Conservation (phyloP, 2,329 filamentous ascomycete genomes). For the Clarireedia homoeocarpa region DNA sequence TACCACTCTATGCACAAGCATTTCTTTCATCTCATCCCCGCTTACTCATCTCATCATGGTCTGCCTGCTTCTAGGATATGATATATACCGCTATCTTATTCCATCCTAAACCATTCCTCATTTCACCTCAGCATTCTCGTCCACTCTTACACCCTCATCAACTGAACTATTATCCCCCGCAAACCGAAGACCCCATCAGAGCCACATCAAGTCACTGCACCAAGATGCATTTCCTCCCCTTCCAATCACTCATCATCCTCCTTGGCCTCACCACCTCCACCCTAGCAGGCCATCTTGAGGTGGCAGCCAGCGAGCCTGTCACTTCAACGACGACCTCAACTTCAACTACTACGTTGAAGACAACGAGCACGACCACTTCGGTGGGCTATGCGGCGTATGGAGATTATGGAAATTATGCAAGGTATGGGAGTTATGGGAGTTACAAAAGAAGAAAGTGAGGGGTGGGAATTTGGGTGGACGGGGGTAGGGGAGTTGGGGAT, state of each 20-base stretch:
- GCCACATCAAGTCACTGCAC: not conserved
- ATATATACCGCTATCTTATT: not conserved
- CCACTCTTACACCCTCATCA: not conserved
- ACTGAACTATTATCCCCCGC: not conserved
- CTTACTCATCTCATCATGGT: not conserved
- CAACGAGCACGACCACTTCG: not conserved
- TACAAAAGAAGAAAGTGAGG: constrained; percentile 3
- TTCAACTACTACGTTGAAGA: not conserved
- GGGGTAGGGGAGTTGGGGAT: too few species aligned
- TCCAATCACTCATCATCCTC: not conserved
- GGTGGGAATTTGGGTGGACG: too few species aligned
- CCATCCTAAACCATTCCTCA: not conserved
- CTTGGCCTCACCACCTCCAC: not conserved
- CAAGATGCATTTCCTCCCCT: not conserved
- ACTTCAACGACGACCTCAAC: not conserved
- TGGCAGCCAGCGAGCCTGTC: not conserved
- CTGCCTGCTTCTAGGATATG: not conserved
- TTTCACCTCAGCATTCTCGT: not conserved
- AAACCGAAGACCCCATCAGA: not conserved
- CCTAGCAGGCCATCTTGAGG: not conserved
- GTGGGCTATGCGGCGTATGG: not conserved
- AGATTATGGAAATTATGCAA: constrained; percentile 6
- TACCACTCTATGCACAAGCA: not conserved
- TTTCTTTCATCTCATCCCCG: not conserved
- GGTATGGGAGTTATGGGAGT: constrained; percentile 6